A percentile compares a stretch with the other conserved stretches of the same genome.
These are phyloP conservation scores for Mrakia frigida DNA, from an alignment of 768 basidiomycete genomes.

Conservation along the genomic window DNA sequence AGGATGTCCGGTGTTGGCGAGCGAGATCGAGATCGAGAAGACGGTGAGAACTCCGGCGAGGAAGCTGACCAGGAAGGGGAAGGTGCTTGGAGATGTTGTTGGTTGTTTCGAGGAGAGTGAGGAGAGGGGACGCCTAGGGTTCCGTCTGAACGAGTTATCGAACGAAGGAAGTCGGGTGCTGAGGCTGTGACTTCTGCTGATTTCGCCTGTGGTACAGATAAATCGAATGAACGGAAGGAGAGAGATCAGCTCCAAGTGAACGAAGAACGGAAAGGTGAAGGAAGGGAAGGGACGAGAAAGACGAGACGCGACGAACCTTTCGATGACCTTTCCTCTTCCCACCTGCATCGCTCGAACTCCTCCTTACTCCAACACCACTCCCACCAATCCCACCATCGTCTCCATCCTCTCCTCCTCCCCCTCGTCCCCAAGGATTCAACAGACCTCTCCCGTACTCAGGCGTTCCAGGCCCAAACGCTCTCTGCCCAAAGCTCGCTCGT, in stretches of 20 bases:
- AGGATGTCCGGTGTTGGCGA: constrained; percentile 26
- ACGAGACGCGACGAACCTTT: constrained; percentile 14
- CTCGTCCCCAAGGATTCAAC: constrained; percentile 17
- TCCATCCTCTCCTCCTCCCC: not conserved
- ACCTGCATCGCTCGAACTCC: constrained; percentile 24
- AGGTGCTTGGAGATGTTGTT: not conserved
- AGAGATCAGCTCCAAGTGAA: not conserved
- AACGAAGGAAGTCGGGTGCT: constrained; percentile 7
- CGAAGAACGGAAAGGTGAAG: not conserved
- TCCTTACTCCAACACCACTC: not conserved
- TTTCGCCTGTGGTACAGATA: constrained; percentile 1
- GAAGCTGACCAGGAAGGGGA: not conserved
- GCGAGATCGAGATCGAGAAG: constrained; percentile 16
- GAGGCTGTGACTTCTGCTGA: constrained; percentile 18
- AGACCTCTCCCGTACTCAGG: constrained; percentile 21
- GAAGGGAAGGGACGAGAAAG: not conserved
- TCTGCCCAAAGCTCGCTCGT: constrained; percentile 15
- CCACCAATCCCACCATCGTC: not conserved
- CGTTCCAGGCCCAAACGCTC: constrained; percentile 26
- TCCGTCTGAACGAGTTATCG: constrained; percentile 18
- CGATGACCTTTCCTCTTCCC: constrained; percentile 15
- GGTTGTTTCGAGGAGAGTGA: not conserved
- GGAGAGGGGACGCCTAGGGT: constrained; percentile 22
- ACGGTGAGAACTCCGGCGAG: not conserved
- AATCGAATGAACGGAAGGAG: not conserved